Base-by-base conservation (phyloP, 2,329 filamentous ascomycete genomes). In the Verticillium nubilum region DNA sequence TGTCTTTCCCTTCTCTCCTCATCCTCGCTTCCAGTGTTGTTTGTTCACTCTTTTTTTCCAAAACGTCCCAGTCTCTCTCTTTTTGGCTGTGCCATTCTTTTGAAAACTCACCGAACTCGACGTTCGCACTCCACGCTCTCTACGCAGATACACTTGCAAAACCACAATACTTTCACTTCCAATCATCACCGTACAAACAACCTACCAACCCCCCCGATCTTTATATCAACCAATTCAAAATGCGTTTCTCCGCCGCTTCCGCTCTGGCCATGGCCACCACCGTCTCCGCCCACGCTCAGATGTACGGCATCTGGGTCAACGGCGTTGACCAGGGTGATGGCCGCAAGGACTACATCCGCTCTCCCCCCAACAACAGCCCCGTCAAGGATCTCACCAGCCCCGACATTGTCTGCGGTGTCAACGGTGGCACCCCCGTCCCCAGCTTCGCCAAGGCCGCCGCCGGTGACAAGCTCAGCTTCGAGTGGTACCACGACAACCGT, bases 401-500 rank as follows among this genome's bases (percentile, higher is more conserved):
- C 62, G 67, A 72, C 55, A 65, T 80, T 35, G 75, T 72, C 62
- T 80, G 78, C 72, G 79, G 79, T 68, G 72, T 77, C 62, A 76
- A 76, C 67, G 72, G 72, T 19, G 70, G 60, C 58, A 73, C 67
- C 50, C 66, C 73, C 42, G 74, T 67, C 13, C 60, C 68, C 35
- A 67, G 72, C 53, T 80, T 79, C 63, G 73, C 76, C 63, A 65
- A 69, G 29, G 76, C 77, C n/a, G 70, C 75, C 5, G 77, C 77
- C 17, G 81, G 81, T 61, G 78, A 80, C 65, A 74, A 75, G 66
- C 64, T 83, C 59, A 70, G 65, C 61, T 74, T 79, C 65, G 76
- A 82, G 69, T 83, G 79, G 80, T 77, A 77, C 70, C 80, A 83
- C 72, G 66, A 83, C 69, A 74, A 42, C 66, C 75, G 78, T 52